phyloP scores from a whole-genome alignment of 2,329 filamentous ascomycete species.

The Cercospora zeina region DNA sequence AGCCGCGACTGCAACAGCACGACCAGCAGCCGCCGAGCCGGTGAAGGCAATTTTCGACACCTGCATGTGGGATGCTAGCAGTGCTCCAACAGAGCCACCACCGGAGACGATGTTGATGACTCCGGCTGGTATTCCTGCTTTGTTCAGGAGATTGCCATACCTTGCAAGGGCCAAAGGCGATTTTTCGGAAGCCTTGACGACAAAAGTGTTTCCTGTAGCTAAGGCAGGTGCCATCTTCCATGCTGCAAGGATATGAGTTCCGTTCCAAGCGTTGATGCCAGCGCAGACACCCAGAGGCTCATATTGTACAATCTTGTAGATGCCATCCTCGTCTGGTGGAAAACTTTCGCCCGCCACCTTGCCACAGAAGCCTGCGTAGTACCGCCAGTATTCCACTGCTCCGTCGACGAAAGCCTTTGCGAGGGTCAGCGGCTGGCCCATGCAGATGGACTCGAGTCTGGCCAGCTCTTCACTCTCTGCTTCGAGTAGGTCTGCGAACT shows the following conservation, averaged over 20 bases:
- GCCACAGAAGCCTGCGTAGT: conserved; percentile 33
- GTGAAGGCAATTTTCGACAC: conserved; percentile 38
- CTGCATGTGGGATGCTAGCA: conserved; percentile 39
- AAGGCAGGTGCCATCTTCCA: conserved; percentile 62
- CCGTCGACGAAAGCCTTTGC: background rate
- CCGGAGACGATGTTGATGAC: conserved; percentile 45
- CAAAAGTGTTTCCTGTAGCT: conserved; percentile 58
- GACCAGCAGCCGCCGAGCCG: conserved; percentile 32
- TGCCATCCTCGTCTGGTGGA: background rate
- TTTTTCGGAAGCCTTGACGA: conserved; percentile 60
- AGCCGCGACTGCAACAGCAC: conserved; percentile 28
- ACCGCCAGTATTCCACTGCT: background rate
- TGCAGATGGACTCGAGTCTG: conserved; percentile 55
- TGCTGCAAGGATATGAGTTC: conserved; percentile 4
- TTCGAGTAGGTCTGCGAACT: conserved; percentile 54
- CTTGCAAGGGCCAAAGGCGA: conserved; percentile 60
- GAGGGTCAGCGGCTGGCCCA: background rate
- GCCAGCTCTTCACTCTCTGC: conserved; percentile 56
- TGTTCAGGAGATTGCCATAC: conserved; percentile 40
- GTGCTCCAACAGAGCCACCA: conserved; percentile 36
- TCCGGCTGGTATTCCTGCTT: conserved; percentile 47
- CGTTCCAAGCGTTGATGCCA: conserved; percentile 59
- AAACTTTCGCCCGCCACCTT: conserved; percentile 30
- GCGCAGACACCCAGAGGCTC: conserved; percentile 77
- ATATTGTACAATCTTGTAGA: conserved; percentile 39